Conservation (phyloP, 345 rosid species). For the Eutrema japonicum region DNA sequence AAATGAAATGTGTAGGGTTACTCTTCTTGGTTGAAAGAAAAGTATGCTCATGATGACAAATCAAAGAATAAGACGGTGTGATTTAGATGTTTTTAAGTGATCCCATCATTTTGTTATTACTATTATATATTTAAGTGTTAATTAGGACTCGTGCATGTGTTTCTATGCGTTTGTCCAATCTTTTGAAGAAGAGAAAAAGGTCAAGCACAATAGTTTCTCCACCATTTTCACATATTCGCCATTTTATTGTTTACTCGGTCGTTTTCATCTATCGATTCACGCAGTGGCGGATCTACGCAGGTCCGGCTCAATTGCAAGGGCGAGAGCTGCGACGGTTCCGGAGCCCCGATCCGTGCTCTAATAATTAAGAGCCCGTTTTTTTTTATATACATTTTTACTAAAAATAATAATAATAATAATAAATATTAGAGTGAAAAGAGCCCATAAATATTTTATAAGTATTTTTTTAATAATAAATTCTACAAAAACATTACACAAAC, state of each 20-base stretch:
- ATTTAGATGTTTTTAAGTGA: constrained; percentile 42
- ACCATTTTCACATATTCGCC: constrained; percentile 34
- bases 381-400: too few species aligned
- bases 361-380: too few species aligned
- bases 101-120: constrained; percentile 42
- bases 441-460: too few species aligned
- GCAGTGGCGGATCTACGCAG: too few species aligned
- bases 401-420: too few species aligned
- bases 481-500: too few species aligned
- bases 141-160: constrained; percentile 47
- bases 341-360: too few species aligned
- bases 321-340: too few species aligned
- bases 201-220: constrained; percentile 45
- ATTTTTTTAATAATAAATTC: too few species aligned
- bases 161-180: constrained; percentile 39
- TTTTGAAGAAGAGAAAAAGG: constrained; percentile 35
- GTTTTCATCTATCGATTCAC: neutral
- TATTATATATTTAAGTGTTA: constrained; percentile 9
- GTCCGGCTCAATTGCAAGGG: too few species aligned
- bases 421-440: too few species aligned
- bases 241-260: constrained; percentile 12
- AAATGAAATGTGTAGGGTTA: constrained; percentile 46
- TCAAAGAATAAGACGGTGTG: constrained; percentile 36
- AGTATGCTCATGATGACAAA: constrained; percentile 35
- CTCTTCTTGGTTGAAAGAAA: constrained; percentile 43